Evolutionary conservation across 176 grass and related monocot genomes (phyloP), one percentile per base, ranked within the genome.

Genomic region (Luzula sylvatica): DNA sequence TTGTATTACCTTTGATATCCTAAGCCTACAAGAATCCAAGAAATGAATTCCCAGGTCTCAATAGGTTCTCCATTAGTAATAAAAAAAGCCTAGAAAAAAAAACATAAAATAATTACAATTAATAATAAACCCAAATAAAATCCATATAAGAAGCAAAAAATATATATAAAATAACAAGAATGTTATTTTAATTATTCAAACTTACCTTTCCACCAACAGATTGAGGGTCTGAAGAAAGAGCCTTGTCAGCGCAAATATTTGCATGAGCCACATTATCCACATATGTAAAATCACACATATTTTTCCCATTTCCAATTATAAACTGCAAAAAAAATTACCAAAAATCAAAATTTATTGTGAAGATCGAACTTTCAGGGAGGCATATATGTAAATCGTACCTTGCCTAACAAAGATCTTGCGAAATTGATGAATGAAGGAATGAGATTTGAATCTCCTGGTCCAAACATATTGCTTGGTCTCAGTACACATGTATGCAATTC

Each of bases 31-130:
- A 89, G 68, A 54, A 89, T 82, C 58, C 65, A 67, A 67, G 65
- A 80, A 68, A 96, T 77, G 49, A 96, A 96, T 46, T 96, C 74
- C 92, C 92, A 96, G 20, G 79, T 80, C 70, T 74, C 18, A n/a
- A 86, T 27, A 48, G 85, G 71, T 66, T 82, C 64, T 46, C 70
- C 75, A 63, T 96, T 96, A 20, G 92, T 89, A 65, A 96, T 26
- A 66, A 96, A 96, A 82, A 82, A 82, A 3, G 85, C 30, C 92
- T 96, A 81, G 23, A 56, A 55, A 66, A 48, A 23, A 72, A 38
- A 55, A 61, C 26, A 53, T 38, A 67, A 4, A n/a, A 51, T 24
- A 19, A 52, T 45, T 20, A 61, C 8, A 54, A 19, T 19, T 51
- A 22, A 51, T 40, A 30, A 65, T n/a, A 50, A 53, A 4, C 14